Base-by-base conservation (phyloP, 257 asterid species). In the Eucommia ulmoides region DNA sequence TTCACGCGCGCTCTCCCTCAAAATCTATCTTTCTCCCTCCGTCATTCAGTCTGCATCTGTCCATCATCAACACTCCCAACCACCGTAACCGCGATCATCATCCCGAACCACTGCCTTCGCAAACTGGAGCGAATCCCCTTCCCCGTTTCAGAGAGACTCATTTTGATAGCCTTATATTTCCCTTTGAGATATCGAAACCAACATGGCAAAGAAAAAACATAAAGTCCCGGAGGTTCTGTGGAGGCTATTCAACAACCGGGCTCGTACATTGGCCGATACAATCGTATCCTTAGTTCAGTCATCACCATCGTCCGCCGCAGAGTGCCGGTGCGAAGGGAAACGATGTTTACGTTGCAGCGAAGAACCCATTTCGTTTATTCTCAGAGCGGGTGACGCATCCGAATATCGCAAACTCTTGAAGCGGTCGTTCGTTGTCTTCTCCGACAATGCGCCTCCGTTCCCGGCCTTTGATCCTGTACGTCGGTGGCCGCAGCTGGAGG, bases 141-240 rank as follows among this genome's bases (percentile, higher is more conserved):
- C n/a, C n/a, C n/a, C n/a, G n/a, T n/a, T n/a, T n/a, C n/a, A n/a
- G n/a, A n/a, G n/a, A n/a, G n/a, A n/a, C n/a, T n/a, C n/a, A n/a
- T n/a, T n/a, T n/a, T n/a, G n/a, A n/a, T n/a, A n/a, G n/a, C n/a
- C n/a, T n/a, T n/a, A n/a, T n/a, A n/a, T n/a, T n/a, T n/a, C n/a
- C n/a, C n/a, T n/a, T n/a, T n/a, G n/a, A n/a, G n/a, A n/a, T n/a
- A n/a, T n/a, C n/a, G n/a, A n/a, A n/a, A n/a, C n/a, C n/a, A n/a
- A n/a, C n/a, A n/a, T n/a, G n/a, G n/a, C n/a, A 63, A 72, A 29
- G 38, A 29, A 29, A 12, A 29, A 56, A 20, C 55, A 50, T 51
- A 59, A 76, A 58, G 84, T 78, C 42, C 97, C 95, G 17, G 76
- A 70, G 62, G 75, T 78, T 23, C 69, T 84, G 11, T 88, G 89